Conservation (phyloP, 2,329 filamentous ascomycete genomes). For the Lasiodiplodia hormozganensis region DNA sequence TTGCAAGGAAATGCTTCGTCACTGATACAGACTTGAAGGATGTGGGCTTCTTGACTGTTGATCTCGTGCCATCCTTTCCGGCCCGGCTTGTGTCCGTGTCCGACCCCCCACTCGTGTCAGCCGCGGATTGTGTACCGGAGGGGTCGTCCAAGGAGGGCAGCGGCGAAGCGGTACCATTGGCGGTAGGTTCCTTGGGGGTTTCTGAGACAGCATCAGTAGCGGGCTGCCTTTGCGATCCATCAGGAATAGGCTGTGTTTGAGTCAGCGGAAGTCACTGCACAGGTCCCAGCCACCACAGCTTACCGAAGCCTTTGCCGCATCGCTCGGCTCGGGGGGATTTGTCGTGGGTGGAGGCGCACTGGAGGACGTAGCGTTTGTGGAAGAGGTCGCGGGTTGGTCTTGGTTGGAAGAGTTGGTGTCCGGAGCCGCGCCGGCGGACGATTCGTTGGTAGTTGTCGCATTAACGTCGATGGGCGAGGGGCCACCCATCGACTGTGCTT, state of each 20-base stretch:
- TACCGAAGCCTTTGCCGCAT: constrained; percentile 33
- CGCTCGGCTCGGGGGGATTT: constrained; percentile 5
- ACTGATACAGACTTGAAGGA: constrained; percentile 87
- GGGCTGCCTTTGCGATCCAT: constrained; percentile 17
- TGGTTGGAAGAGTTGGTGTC: constrained; percentile 42
- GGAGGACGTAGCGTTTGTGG: constrained; percentile 37
- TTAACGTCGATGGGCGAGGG: constrained; percentile 69
- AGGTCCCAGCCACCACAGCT: constrained; percentile 32
- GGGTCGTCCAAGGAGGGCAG: constrained; percentile 40
- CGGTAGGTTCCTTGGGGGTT: constrained; percentile 38
- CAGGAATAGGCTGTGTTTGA: constrained; percentile 17
- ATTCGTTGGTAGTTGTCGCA: constrained; percentile 65
- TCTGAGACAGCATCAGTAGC: constrained; percentile 29
- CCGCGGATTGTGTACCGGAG: constrained; percentile 54
- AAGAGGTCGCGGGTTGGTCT: constrained; percentile 47
- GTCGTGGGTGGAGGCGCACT: constrained; percentile 33
- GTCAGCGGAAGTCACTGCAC: constrained; percentile 10
- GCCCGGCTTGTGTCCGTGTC: constrained; percentile 75
- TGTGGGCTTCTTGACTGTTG: constrained; percentile 68
- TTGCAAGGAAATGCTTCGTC: constrained; percentile 84
- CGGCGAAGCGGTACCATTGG: constrained; percentile 47
- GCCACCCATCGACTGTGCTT: constrained; percentile 71
- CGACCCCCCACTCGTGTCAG: constrained; percentile 75
- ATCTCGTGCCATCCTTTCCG: constrained; percentile 64
- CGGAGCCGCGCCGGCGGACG: constrained; percentile 57